phyloP scores from a whole-genome alignment of 805 yeast species.

The Lachancea dasiensis region DNA sequence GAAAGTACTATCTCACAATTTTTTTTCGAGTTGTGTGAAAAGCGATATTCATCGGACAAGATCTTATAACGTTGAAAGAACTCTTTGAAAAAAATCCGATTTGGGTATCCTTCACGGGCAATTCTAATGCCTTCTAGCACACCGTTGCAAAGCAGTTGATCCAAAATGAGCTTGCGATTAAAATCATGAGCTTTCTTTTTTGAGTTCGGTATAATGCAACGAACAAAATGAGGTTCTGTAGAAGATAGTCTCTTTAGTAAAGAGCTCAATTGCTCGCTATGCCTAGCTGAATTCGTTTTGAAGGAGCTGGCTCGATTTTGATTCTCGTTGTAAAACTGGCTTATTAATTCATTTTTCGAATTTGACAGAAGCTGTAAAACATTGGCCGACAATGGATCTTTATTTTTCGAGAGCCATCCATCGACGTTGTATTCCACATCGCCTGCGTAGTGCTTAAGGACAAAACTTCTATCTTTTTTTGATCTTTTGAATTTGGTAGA shows the following conservation, averaged over 20 bases:
- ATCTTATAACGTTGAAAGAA: conserved; percentile 72
- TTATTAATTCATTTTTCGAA: conserved; percentile 54
- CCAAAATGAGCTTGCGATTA: conserved; percentile 71
- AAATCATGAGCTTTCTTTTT: conserved; percentile 64
- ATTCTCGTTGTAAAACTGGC: conserved; percentile 41
- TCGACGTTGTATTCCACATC: conserved; percentile 89
- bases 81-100: conserved; percentile 76
- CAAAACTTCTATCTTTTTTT: conserved; percentile 68
- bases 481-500: conserved; percentile 63
- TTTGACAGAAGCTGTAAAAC: conserved; percentile 53
- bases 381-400: conserved; percentile 83
- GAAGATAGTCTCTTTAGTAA: conserved; percentile 66
- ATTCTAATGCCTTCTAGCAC: conserved; percentile 96
- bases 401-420: conserved; percentile 91
- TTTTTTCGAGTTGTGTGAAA: conserved; percentile 47
- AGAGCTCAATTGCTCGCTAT: conserved; percentile 72
- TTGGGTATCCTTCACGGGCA: conserved; percentile 96
- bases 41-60: conserved; percentile 45
- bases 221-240: conserved; percentile 94
- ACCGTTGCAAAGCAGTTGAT: conserved; percentile 93
- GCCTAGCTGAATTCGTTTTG: conserved; percentile 81
- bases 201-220: conserved; percentile 90
- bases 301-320: conserved; percentile 36
- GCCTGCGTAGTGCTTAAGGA: conserved; percentile 91
- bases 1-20: conserved; percentile 64